Base-by-base conservation (phyloP, 1,284 basidiomycete species). In the Heterobasidion irregulare region DNA sequence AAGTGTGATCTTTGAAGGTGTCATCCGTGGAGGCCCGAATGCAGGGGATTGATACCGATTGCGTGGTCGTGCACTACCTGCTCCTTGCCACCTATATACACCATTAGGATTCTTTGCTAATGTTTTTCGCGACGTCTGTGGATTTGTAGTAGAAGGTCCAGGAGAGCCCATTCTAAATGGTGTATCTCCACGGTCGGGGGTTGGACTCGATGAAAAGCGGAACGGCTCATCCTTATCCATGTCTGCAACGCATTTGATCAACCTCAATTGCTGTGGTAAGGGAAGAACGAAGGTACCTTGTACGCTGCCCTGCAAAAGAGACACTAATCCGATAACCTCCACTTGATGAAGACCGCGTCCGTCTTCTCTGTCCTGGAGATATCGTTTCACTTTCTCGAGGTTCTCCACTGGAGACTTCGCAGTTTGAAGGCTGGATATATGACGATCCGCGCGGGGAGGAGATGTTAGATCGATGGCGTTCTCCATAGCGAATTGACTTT, bases 91-190 rank as follows among this genome's bases (percentile, higher is more conserved):
- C 54, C 75, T 74, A 66, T 84, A 85, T 33, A 70, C 63, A 15
- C 86, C 86, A 65, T 89, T 89, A 0, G 86, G 86, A 63, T 89
- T 89, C 65, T 72, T 78, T n/a, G 75, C 63, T 8, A 89, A 69
- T 10, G 75, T 80, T 64, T 77, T 82, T 19, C 73, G 72, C 7
- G 79, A 70, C 13, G 72, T 64, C 26, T 65, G 59, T 2, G 65
- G 41, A 19, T 52, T 57, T 12, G 57, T 46, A 2, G 50, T 56
- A 41, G 64, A 60, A 33, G 57, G 56, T 57, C 56, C 55, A 48
- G 69, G 60, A 57, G 65, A 61, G 32, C 63, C 61, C 48, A 65
- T 52, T 51, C 63, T 64, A 53, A 65, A 61, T 10, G 78, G 77
- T 10, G 77, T 75, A 43, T 67, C 68, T 47, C 68, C 73, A 34